Conservation (phyloP, 2,329 filamentous ascomycete species). For the Xylaria sp. region DNA sequence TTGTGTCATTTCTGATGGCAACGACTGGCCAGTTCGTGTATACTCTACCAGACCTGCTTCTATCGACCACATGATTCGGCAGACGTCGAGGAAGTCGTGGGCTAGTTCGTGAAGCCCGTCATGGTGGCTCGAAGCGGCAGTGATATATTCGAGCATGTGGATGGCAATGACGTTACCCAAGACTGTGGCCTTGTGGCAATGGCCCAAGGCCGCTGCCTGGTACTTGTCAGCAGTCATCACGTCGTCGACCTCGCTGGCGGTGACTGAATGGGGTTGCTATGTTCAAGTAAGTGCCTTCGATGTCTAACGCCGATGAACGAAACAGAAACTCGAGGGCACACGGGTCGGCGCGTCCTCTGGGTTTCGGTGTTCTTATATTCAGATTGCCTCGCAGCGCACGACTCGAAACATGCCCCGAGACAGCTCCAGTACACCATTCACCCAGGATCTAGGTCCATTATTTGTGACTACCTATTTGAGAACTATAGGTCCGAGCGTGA, state of each 20-base stretch:
- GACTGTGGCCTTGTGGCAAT: slow-evolving; percentile 62
- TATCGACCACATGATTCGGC: slow-evolving; percentile 74
- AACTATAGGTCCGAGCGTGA: slow-evolving; percentile 19
- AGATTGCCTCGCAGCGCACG: slow-evolving; percentile 3
- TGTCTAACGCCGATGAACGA: background rate
- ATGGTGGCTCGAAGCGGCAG: slow-evolving; percentile 63
- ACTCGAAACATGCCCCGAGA: slow-evolving; percentile 18
- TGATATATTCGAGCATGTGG: slow-evolving; percentile 72
- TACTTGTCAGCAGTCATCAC: slow-evolving; percentile 44
- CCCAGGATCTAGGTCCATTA: slow-evolving; percentile 19
- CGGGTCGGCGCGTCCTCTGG: background rate
- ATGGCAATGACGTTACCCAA: slow-evolving; percentile 73
- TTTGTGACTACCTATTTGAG: slow-evolving; percentile 17
- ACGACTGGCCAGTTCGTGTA: slow-evolving; percentile 60
- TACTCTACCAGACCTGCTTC: slow-evolving; percentile 72
- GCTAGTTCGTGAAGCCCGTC: slow-evolving; percentile 68
- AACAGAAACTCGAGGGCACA: slow-evolving; percentile 6
- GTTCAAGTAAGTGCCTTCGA: slow-evolving; percentile 7
- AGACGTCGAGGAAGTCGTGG: slow-evolving; percentile 74
- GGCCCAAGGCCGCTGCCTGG: slow-evolving; percentile 43
- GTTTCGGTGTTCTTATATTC: slow-evolving; percentile 15
- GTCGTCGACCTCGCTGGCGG: slow-evolving; percentile 16
- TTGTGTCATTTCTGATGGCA: slow-evolving; percentile 70
- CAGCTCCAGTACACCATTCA: background rate
- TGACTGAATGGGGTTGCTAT: slow-evolving; percentile 9